These are phyloP conservation scores for Middelhovenomyces tepae DNA, from an alignment of 805 yeast species.

Conservation along the genomic window DNA sequence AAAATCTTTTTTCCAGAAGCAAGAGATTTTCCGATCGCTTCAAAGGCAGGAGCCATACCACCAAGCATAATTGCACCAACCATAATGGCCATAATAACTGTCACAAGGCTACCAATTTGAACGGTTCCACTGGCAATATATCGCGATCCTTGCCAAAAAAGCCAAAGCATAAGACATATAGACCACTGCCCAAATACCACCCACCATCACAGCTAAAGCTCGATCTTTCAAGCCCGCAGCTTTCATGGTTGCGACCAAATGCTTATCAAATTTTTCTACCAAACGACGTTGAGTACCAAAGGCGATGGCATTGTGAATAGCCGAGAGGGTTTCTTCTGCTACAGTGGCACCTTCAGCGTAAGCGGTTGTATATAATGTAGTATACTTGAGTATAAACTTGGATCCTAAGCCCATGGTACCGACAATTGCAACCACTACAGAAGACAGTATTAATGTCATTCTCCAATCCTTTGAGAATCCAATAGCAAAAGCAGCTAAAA, in stretches of 20 bases:
- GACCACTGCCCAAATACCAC: slow-evolving; percentile 29
- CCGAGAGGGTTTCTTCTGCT: slow-evolving; percentile 35
- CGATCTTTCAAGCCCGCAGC: slow-evolving; percentile 22
- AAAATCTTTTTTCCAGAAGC: slow-evolving; percentile 34
- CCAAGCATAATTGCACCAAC: slow-evolving; percentile 37
- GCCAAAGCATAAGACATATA: slow-evolving; percentile 33
- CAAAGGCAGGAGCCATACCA: slow-evolving; percentile 32
- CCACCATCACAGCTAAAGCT: slow-evolving; percentile 28
- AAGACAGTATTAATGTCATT: slow-evolving; percentile 28
- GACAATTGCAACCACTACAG: slow-evolving; percentile 28
- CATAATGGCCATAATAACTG: slow-evolving; percentile 32
- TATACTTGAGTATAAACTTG: slow-evolving; percentile 24
- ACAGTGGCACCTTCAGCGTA: slow-evolving; percentile 28
- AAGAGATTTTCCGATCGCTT: slow-evolving; percentile 30
- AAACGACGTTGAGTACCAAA: slow-evolving; percentile 33
- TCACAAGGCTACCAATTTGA: slow-evolving; percentile 28
- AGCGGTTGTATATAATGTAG: slow-evolving; percentile 15
- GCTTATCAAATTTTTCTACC: slow-evolving; percentile 24
- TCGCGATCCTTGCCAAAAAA: slow-evolving; percentile 37
- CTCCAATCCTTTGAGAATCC: slow-evolving; percentile 30
- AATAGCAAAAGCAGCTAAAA: slow-evolving; percentile 31
- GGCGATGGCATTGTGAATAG: slow-evolving; percentile 34
- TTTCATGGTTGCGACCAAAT: slow-evolving; percentile 21
- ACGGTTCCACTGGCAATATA: slow-evolving; percentile 26
- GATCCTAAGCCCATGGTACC: slow-evolving; percentile 24